Percentiles rank a stretch among this genome's conserved stretches.
phyloP scores from a whole-genome alignment of 495 filamentous ascomycete species.

The Lophiotrema nucula region DNA sequence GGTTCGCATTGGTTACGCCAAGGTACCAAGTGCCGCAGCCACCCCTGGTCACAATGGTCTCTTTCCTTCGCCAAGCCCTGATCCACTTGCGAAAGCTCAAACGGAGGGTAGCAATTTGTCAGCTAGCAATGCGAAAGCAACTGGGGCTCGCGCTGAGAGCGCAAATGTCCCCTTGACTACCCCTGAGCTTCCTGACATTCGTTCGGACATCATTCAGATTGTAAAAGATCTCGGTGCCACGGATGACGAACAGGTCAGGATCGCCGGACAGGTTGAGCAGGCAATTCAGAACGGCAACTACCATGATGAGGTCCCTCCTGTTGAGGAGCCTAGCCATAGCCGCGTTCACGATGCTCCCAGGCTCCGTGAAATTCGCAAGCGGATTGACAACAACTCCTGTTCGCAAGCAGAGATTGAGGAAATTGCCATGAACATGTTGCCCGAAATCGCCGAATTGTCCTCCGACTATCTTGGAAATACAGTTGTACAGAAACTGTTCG shows the following conservation, averaged over 20 bases:
- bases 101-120: conserved; percentile 42
- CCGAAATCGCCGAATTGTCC: conserved; percentile 90
- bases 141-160: conserved; percentile 23
- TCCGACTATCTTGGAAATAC: conserved; percentile 98
- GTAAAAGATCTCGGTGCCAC: conserved; percentile 85
- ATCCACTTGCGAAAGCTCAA: conserved; percentile 64
- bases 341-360: conserved; percentile 92
- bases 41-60: conserved; percentile 81
- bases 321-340: conserved; percentile 85
- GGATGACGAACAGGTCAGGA: conserved; percentile 73
- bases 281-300: conserved; percentile 73
- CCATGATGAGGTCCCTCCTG: conserved; percentile 79
- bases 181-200: conserved; percentile 71
- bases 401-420: conserved; percentile 85
- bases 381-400: conserved; percentile 90
- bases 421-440: conserved; percentile 87
- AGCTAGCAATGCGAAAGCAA: conserved; percentile 20
- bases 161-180: conserved; percentile 48
- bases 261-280: conserved; percentile 67
- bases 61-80: conserved; percentile 93
- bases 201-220: conserved; percentile 78
- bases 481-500: conserved; percentile 98
- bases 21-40: conserved; percentile 82
- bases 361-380: conserved; percentile 92
- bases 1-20: conserved; percentile 93